phyloP scores from a whole-genome alignment of 768 basidiomycete genomes.

The Termitomyces sp. region DNA sequence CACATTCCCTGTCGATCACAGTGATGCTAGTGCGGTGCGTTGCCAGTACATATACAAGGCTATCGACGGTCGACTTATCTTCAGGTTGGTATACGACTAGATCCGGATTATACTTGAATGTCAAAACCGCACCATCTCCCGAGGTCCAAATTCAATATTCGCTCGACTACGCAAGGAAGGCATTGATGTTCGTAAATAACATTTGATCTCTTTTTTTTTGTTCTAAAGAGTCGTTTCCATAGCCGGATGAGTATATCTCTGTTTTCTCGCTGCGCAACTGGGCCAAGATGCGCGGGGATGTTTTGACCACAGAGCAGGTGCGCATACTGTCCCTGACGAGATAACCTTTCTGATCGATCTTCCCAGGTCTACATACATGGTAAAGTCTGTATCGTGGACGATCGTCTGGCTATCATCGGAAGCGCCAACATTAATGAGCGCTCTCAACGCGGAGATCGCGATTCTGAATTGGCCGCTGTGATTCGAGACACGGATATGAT shows the following conservation, averaged over 20 bases:
- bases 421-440: constrained; percentile 99
- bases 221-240: constrained; percentile 11
- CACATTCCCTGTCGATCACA: constrained; percentile 87
- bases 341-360: constrained; percentile 10
- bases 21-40: constrained; percentile 87
- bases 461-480: constrained; percentile 92
- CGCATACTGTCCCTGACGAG: constrained; percentile 16
- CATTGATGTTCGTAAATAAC: constrained; percentile 66
- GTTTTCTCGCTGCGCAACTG: constrained; percentile 92
- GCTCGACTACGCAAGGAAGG: constrained; percentile 79
- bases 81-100: constrained; percentile 32
- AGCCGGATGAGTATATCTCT: constrained; percentile 92
- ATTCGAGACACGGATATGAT: constrained; percentile 98
- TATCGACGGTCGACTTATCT: constrained; percentile 1
- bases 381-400: constrained; percentile 90
- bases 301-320: constrained; percentile 86
- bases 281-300: constrained; percentile 84
- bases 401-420: constrained; percentile 90
- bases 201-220: background rate
- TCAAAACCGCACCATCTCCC: constrained; percentile 84
- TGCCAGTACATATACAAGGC: background rate
- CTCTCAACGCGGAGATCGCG: constrained; percentile 92
- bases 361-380: constrained; percentile 84
- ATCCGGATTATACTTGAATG: constrained; percentile 95
- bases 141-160: constrained; percentile 93